Percentiles rank a stretch among this genome's conserved stretches.
Evolutionary conservation across 1,284 basidiomycete genomes (phyloP).

Genomic region (Meripilus lineatus): DNA sequence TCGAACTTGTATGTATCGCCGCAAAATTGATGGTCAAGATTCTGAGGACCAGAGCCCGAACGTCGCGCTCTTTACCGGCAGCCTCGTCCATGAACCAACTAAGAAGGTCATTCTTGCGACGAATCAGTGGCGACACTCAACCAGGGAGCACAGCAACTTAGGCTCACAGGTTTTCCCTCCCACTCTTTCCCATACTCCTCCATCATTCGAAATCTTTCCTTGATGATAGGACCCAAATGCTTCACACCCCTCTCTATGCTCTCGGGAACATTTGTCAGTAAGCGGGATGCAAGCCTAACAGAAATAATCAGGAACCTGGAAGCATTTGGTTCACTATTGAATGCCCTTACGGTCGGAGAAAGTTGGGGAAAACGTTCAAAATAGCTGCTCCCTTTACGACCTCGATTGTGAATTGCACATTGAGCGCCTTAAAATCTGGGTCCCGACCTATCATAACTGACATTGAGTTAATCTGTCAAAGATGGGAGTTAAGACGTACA

Average conservation of each 20-base stretch:
- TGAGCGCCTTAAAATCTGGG: conserved; percentile 31
- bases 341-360: conserved; percentile 33
- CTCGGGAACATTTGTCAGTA: conserved; percentile 19
- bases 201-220: conserved; percentile 15
- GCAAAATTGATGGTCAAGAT: conserved; percentile 20
- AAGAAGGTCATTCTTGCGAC: conserved; percentile 17
- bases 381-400: conserved; percentile 21
- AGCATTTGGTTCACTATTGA: neutral
- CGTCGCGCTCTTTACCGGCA: conserved; percentile 12
- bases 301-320: conserved; percentile 15
- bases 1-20: conserved; percentile 19
- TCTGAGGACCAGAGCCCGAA: conserved; percentile 9
- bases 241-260: conserved; percentile 17
- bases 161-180: conserved; percentile 16
- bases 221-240: conserved; percentile 27
- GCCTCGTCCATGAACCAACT: conserved; percentile 21
- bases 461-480: neutral
- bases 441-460: conserved; percentile 4
- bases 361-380: conserved; percentile 32
- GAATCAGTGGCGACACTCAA: neutral
- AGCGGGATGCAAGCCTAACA: conserved; percentile 20
- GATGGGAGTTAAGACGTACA: conserved; percentile 16
- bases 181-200: conserved; percentile 14
- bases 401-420: conserved; percentile 27
- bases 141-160: too few relatives aligned